phyloP scores from a whole-genome alignment of 768 basidiomycete species.

The Pleurotus cornucopiae region DNA sequence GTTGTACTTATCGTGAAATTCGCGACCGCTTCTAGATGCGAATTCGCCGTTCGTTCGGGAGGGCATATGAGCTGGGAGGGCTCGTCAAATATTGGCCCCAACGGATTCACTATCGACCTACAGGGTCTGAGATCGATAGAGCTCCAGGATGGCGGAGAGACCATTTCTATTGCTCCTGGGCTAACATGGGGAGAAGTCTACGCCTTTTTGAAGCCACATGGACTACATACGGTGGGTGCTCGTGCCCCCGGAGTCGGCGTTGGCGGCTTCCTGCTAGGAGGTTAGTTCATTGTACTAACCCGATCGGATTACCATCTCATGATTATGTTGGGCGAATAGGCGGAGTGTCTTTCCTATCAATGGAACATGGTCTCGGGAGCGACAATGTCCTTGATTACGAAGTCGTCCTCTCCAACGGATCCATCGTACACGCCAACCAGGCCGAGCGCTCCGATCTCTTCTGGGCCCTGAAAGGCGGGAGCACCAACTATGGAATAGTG shows the following conservation, averaged over 20 bases:
- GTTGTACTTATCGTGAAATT: neutral
- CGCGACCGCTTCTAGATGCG: neutral
- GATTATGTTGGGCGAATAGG: constrained; percentile 11
- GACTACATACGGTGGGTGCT: constrained; percentile 8
- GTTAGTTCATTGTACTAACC: neutral
- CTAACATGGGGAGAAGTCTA: constrained; percentile 10
- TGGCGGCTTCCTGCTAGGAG: constrained; percentile 13
- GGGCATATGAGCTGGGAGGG: constrained; percentile 10
- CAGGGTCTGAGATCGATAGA: neutral
- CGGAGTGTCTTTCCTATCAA: constrained; percentile 14
- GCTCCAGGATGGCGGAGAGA: neutral
- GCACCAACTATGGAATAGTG: constrained; percentile 12
- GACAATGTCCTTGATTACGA: constrained; percentile 13
- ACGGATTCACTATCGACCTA: constrained; percentile 11
- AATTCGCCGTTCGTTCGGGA: constrained; percentile 5
- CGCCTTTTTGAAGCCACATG: neutral
- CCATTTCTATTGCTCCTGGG: constrained; percentile 10
- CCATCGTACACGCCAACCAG: constrained; percentile 5
- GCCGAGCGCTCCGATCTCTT: constrained; percentile 12
- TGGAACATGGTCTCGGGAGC: constrained; percentile 9
- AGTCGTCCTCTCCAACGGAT: constrained; percentile 13
- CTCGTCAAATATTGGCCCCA: constrained; percentile 9
- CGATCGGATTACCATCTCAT: neutral
- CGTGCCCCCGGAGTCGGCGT: constrained; percentile 11
- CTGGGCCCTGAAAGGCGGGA: constrained; percentile 15